Evolutionary conservation across 345 rosid genomes (phyloP), one percentile per base, ranked within the genome.

Genomic region (Anacardium occidentale): DNA sequence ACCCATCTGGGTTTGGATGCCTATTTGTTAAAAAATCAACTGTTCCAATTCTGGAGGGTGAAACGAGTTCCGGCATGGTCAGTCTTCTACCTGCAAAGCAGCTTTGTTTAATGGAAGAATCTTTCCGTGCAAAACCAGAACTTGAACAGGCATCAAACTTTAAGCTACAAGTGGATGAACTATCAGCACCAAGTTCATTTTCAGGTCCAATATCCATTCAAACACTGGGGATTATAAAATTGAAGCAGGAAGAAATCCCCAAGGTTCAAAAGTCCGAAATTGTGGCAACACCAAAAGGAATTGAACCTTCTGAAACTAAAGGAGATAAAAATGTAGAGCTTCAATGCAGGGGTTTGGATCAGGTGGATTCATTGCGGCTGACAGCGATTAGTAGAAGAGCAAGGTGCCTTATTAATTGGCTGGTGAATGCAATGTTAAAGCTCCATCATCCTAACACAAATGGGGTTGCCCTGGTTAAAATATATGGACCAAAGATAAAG

Each of bases 1-100:
- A 91, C 78, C 93, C 97, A 54, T 92, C 97, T 0, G 97, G 98
- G 71, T 94, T 92, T 51, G 97, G 97, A 45, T 94, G 98, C 85
- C 86, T 94, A 68, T 87, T 94, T 71, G 97, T 89, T 58, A 94
- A 94, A 79, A 94, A 87, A 85, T 86, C 97, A 0, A 82, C 85
- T 9, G 68, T 86, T 61, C 65, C 89, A 3, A 25, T 85, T 74
- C 78, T 94, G 65, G 91, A 85, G 73, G 85, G 83, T 57, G 81
- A 86, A 24, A 72, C 79, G 2, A 56, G 85, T 34, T 67, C 90
- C 69, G 97, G 98, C 51, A 88, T 90, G 82, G 87, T 94, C 21
- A 85, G 88, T 68, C 91, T 94, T 22, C 80, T 89, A 57, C 93
- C 86, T 12, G 81, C 83, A 7, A 83, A 78, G 64, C 70, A 80